Evolutionary conservation across 2,329 filamentous ascomycete species (phyloP).

Genomic region (Paracamarosporium sp.): DNA sequence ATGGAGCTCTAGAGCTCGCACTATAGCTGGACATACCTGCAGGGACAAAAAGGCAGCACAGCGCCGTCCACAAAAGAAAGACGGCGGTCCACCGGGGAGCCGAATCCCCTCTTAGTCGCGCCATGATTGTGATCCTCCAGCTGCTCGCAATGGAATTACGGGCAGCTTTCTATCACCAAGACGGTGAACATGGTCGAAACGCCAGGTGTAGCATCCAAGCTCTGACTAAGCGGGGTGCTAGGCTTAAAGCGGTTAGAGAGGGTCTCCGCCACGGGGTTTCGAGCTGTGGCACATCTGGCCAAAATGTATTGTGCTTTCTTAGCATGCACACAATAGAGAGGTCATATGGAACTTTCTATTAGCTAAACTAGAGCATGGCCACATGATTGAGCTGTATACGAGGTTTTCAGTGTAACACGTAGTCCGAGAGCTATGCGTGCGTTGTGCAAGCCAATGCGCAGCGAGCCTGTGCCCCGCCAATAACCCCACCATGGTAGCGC

Average conservation of each 20-base stretch:
- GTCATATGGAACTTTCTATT: too few relatives aligned
- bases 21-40: slow-evolving; percentile 43
- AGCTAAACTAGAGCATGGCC: too few relatives aligned
- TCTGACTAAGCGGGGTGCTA: slow-evolving; percentile 6
- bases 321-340: too few relatives aligned
- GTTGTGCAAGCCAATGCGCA: slow-evolving; percentile 18
- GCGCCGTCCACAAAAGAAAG: slow-evolving; percentile 38
- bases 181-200: slow-evolving; percentile 1
- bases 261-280: too few relatives aligned
- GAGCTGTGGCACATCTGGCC: too few relatives aligned
- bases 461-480: slow-evolving; percentile 18
- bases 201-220: slow-evolving; percentile 21
- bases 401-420: neutral
- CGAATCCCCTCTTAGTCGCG: slow-evolving; percentile 48
- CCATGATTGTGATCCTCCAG: slow-evolving; percentile 26
- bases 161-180: slow-evolving; percentile 9
- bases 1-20: slow-evolving; percentile 1
- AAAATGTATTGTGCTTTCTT: too few relatives aligned
- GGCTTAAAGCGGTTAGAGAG: too few relatives aligned
- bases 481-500: slow-evolving; percentile 30
- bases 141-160: slow-evolving; percentile 26
- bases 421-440: slow-evolving; percentile 8
- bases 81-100: slow-evolving; percentile 66
- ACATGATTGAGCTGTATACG: neutral
- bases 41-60: slow-evolving; percentile 44